Evolutionary conservation across 2,329 filamentous ascomycete genomes (phyloP), one percentile per base, ranked within the genome.

Genomic region (Aspergillus sclerotialis): DNA sequence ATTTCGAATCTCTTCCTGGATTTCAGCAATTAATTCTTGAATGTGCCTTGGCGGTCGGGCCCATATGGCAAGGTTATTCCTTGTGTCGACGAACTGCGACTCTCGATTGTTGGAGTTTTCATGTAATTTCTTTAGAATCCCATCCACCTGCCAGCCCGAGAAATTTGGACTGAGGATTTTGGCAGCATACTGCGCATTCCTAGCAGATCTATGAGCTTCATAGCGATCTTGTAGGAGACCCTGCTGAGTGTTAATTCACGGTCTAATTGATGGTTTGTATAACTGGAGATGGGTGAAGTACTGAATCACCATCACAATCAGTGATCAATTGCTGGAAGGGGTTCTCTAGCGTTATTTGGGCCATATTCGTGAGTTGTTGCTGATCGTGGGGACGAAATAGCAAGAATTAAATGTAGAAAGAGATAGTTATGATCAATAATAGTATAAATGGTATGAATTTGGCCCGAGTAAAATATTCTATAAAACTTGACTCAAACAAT

Each of bases 61-160:
- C 87, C 88, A 95, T 53, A 95, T 80, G 1, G 88, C 84, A 8
- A 95, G 69, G 55, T 89, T 93, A 52, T 94, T 73, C 26, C 90
- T 72, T 27, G 77, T 75, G 55, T 96, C 90, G 33, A 69, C 58
- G 55, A 83, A 94, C 1, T 76, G 77, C 1, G 79, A 80, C 43
- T 85, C 73, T 5, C 38, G 39, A 23, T 81, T 63, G 1, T 71
- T 61, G 1, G 74, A 73, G 28, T 80, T 32, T 23, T 18, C 25
- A 45, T 82, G 74, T 19, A 94, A 65, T 36, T 80, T 80, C 32
- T 80, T 65, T 1, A 95, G 72, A 36, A 86, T 80, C 2, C 80
- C 77, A 53, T 96, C 90, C 33, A 90, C 72, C 31, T 76, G 76
- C 49, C 93, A 75, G 37, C 82, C 82, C 2, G 69, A 54, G 47